Conservation (phyloP, 176 grass and related monocot species). For the Eragrostis curvula region DNA sequence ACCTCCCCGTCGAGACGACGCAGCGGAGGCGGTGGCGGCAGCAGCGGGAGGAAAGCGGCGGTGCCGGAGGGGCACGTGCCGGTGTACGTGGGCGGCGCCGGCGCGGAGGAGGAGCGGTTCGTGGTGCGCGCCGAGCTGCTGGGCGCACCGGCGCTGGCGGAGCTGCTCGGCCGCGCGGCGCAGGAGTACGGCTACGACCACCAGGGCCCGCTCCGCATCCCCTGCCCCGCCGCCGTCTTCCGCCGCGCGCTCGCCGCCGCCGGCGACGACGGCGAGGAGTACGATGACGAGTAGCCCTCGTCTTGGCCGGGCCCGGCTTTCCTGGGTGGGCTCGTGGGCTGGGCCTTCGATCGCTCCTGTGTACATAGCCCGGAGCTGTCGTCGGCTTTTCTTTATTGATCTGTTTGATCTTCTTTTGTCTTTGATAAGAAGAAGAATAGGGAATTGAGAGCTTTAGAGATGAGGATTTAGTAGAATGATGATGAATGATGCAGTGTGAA, state of each 20-base stretch:
- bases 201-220: slow-evolving; percentile 75
- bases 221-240: slow-evolving; percentile 61
- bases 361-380: no score
- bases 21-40: no score
- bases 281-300: background rate
- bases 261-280: background rate
- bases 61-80: slow-evolving; percentile 74
- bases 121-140: slow-evolving; percentile 69
- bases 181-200: slow-evolving; percentile 87
- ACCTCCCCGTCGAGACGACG: background rate
- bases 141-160: slow-evolving; percentile 62
- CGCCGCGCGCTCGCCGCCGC: slow-evolving; percentile 49
- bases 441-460: no score
- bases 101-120: slow-evolving; percentile 70
- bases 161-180: slow-evolving; percentile 63
- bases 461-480: no score
- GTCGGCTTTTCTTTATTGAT: no score
- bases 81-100: slow-evolving; percentile 56
- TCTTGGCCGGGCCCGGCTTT: background rate
- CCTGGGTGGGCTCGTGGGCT: background rate
- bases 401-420: no score
- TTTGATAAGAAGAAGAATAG: no score
- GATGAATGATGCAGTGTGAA: no score
- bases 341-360: background rate
- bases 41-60: background rate